These are phyloP conservation scores for Curvularia verruculosa DNA, from an alignment of 2,329 filamentous ascomycete genomes.

Conservation along the genomic window DNA sequence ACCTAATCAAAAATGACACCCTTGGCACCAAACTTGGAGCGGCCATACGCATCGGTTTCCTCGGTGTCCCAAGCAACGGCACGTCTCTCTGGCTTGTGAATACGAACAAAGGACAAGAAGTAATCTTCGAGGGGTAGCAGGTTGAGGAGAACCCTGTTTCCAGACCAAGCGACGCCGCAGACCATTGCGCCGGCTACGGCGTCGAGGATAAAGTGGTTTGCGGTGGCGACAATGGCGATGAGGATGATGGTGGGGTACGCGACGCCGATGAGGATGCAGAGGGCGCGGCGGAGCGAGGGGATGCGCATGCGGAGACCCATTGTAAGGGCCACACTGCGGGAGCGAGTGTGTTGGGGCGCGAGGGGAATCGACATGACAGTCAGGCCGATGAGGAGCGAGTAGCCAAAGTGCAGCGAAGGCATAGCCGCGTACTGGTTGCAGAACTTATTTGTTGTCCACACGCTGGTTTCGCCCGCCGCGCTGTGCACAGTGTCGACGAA, in stretches of 20 bases:
- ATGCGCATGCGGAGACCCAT: constrained; percentile 47
- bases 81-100: constrained; percentile 64
- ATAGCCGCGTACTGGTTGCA: constrained; percentile 81
- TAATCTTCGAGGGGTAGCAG: constrained; percentile 70
- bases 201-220: constrained; percentile 75
- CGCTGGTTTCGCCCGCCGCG: constrained; percentile 65
- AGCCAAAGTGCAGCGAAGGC: constrained; percentile 78
- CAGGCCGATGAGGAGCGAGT: constrained; percentile 73
- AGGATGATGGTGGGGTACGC: constrained; percentile 70
- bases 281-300: constrained; percentile 59
- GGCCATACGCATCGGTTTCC: constrained; percentile 22
- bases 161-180: constrained; percentile 67
- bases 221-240: constrained; percentile 71
- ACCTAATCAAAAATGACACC: constrained; percentile 25
- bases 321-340: constrained; percentile 38
- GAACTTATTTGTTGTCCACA: constrained; percentile 75
- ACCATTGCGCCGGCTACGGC: constrained; percentile 71
- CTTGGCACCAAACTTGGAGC: constrained; percentile 21
- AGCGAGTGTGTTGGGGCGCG: constrained; percentile 58
- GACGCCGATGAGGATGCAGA: constrained; percentile 61
- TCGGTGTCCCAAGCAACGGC: constrained; percentile 25
- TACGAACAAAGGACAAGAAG: constrained; percentile 66
- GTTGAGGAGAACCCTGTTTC: constrained; percentile 64
- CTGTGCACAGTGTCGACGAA: constrained; percentile 67
- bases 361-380: constrained; percentile 72